Percentiles rank a stretch among this genome's conserved stretches.
Conservation (phyloP, 2,329 filamentous ascomycete species). For the Immersiporthe knoxdaviesiana region DNA sequence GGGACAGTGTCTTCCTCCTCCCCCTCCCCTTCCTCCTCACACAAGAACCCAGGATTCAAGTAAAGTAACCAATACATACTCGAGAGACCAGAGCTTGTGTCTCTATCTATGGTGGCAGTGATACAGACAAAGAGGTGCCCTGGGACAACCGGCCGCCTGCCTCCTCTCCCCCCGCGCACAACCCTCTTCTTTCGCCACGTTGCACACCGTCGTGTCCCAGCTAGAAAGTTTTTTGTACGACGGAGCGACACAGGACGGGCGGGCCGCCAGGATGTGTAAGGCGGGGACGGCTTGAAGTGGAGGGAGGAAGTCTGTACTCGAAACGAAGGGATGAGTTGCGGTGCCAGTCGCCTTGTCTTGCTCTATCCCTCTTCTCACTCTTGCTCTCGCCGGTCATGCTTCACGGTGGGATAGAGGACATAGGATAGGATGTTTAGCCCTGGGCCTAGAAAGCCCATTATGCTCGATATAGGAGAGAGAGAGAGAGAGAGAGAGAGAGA, state of each 20-base stretch:
- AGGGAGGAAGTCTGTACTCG: slow-evolving; percentile 27
- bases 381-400: no score
- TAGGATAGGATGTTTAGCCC: no score
- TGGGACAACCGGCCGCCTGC: background rate
- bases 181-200: slow-evolving; percentile 10
- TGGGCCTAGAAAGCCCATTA: no score
- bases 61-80: slow-evolving; percentile 17
- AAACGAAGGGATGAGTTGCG: slow-evolving; percentile 22
- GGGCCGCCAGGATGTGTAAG: slow-evolving; percentile 1
- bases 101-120: background rate
- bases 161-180: no score
- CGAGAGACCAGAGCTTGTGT: background rate
- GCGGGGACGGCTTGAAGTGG: slow-evolving; percentile 10
- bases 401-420: no score
- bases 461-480: no score
- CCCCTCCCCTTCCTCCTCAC: background rate
- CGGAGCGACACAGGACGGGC: slow-evolving; percentile 16
- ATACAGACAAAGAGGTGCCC: background rate
- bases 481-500: background rate
- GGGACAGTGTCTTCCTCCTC: slow-evolving; percentile 2
- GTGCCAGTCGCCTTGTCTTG: slow-evolving; percentile 4
- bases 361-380: background rate
- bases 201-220: slow-evolving; percentile 27
- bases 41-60: background rate
- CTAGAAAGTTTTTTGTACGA: slow-evolving; percentile 20